Evolutionary conservation across 768 basidiomycete species (phyloP), one percentile per base, ranked within the genome.

Genomic region (Leucosporidium scottii): DNA sequence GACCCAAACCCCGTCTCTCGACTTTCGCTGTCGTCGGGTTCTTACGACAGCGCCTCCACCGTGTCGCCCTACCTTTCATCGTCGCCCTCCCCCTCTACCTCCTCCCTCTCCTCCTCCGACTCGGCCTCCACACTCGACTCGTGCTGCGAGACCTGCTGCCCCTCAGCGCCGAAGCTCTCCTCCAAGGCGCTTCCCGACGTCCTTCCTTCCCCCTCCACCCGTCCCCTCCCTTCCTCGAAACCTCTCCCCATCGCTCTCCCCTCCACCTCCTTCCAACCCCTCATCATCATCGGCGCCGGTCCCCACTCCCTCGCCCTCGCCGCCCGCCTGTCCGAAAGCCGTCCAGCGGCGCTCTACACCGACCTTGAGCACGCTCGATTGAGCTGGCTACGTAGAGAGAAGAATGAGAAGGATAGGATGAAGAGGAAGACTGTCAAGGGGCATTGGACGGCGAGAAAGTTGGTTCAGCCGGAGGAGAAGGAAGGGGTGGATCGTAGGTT

Each of bases 351-450:
- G 0, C 67, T 76, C 18, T 76, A 74, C 62, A 71, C 72, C 10
- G 74, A 76, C 48, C 65, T 73, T 20, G 76, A 76, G 66, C 76
- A 76, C 65, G 70, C 73, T 7, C 68, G 75, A 0, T 68, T 73
- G n/a, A 54, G 58, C 50, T 76, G 74, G 74, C 67, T 76, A 3
- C 67, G 70, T 28, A 66, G 70, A 20, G 55, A 64, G 17, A 25
- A 44, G 39, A 44, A 44, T 44, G 39, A 20, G 36, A 21, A 13
- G 39, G 49, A 36, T 27, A 27, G 18, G 13, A 28, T 18, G 6
- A 65, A 59, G 48, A 28, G 62, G 0, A 23, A 27, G n/a, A 61
- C 49, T 34, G 70, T 71, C 55, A 72, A 70, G 61, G 69, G 70
- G 17, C 63, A 70, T 30, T 66, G 65, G 67, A 1, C 17, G 0